Conservation (phyloP, 345 rosid genomes). For the Rhodomyrtus tomentosa region DNA sequence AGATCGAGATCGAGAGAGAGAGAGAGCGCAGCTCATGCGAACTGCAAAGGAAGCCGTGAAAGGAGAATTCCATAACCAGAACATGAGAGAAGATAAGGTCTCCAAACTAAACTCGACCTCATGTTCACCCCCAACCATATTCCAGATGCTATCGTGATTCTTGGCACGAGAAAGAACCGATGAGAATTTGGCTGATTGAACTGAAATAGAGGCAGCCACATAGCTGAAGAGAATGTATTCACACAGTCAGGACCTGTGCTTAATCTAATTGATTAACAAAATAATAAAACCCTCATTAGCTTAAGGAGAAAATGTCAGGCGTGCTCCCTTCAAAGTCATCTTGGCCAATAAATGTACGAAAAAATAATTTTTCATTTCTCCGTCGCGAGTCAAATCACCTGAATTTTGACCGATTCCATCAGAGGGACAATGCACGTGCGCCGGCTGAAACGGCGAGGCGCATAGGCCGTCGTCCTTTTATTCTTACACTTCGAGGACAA, state of each 20-base stretch:
- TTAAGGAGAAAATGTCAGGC: background rate
- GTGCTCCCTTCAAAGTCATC: background rate
- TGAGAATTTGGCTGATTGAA: background rate
- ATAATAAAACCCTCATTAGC: background rate
- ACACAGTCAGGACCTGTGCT: background rate
- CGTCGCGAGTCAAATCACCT: background rate
- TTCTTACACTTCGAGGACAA: background rate
- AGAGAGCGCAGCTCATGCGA: background rate
- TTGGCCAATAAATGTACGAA: background rate
- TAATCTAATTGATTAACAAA: background rate
- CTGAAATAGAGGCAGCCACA: background rate
- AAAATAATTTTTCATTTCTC: background rate
- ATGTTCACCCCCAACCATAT: background rate
- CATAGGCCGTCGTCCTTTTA: background rate
- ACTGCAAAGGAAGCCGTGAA: background rate
- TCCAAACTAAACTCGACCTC: background rate
- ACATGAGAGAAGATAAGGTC: background rate
- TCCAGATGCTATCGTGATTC: background rate
- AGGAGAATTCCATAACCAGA: background rate
- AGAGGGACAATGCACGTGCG: background rate
- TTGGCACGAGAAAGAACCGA: background rate
- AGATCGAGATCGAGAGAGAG: background rate
- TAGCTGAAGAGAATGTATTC: background rate
- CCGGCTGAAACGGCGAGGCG: background rate
- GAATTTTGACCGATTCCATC: background rate